Evolutionary conservation across 2,329 filamentous ascomycete species (phyloP).

Genomic region (Exserohilum turcica): DNA sequence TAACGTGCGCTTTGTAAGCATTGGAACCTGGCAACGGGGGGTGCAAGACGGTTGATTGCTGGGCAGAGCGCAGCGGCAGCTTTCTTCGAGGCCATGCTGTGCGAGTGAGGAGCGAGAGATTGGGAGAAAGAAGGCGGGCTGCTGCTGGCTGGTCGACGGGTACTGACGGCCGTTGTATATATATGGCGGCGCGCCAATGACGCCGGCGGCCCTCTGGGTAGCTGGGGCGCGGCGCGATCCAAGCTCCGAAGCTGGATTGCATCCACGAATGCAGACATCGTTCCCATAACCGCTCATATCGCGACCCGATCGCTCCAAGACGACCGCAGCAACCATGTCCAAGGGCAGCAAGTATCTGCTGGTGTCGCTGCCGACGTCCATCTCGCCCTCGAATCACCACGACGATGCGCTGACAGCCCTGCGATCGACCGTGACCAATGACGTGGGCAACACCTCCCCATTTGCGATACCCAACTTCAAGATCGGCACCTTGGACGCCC

Average conservation of each 20-base stretch:
- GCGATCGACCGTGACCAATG: constrained; percentile 70
- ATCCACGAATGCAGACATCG: constrained; percentile 26
- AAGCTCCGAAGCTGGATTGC: constrained; percentile 25
- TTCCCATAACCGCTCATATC: constrained; percentile 23
- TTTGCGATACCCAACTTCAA: constrained; percentile 95
- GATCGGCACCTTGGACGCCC: constrained; percentile 91
- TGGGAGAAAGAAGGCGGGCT: not conserved
- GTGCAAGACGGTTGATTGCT: constrained; percentile 31
- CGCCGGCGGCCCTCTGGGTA: constrained; percentile 20
- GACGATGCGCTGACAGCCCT: constrained; percentile 82
- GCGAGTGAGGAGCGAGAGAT: constrained; percentile 11
- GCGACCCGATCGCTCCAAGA: constrained; percentile 18
- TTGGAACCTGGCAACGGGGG: constrained; percentile 20
- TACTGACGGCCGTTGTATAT: constrained; percentile 26
- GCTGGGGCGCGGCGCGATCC: constrained; percentile 14
- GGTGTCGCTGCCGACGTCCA: constrained; percentile 86
- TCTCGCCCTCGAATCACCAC: constrained; percentile 77
- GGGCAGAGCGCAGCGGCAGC: constrained; percentile 30
- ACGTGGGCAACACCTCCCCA: constrained; percentile 75
- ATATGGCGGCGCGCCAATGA: constrained; percentile 23
- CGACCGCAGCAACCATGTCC: constrained; percentile 46
- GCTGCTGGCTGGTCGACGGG: constrained; percentile 13
- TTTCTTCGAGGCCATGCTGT: constrained; percentile 40
- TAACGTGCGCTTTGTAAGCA: constrained; percentile 17
- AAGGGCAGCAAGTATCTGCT: constrained; percentile 73